Conservation (phyloP, 768 basidiomycete genomes). For the Leucocoprinus birnbaumii region DNA sequence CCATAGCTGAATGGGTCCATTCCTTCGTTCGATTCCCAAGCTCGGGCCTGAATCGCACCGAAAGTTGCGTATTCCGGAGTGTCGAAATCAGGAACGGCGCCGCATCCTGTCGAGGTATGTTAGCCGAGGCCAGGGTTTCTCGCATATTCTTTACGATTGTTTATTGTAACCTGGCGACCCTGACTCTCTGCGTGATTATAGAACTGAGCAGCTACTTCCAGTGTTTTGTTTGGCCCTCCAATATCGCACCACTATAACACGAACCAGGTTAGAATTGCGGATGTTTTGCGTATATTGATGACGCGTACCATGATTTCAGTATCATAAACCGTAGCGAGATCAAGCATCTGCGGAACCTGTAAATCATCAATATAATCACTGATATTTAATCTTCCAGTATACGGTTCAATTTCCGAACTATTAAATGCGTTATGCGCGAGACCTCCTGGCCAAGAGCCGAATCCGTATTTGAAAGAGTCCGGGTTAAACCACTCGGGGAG, state of each 20-base stretch:
- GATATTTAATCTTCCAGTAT: constrained; percentile 48
- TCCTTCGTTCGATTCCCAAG: constrained; percentile 60
- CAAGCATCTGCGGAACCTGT: constrained; percentile 49
- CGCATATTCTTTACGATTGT: constrained; percentile 23
- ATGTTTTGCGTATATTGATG: not conserved
- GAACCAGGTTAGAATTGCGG: not conserved
- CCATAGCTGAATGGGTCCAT: constrained; percentile 56
- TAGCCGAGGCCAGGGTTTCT: not conserved
- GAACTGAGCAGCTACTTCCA: constrained; percentile 41
- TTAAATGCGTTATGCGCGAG: constrained; percentile 52
- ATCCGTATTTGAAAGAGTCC: constrained; percentile 48
- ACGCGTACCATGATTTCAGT: constrained; percentile 50
- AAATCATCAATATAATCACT: constrained; percentile 49
- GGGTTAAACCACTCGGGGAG: constrained; percentile 62
- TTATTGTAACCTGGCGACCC: constrained; percentile 45
- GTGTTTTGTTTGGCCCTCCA: constrained; percentile 44
- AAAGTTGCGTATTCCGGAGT: constrained; percentile 55
- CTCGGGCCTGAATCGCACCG: constrained; percentile 39
- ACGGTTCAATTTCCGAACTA: constrained; percentile 44
- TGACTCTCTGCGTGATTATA: constrained; percentile 37
- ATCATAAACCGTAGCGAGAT: constrained; percentile 42
- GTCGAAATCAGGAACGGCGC: constrained; percentile 48
- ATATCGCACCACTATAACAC: constrained; percentile 54
- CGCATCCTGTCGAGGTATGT: constrained; percentile 35
- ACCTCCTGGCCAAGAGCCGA: constrained; percentile 48